phyloP scores from a whole-genome alignment of 768 basidiomycete species.

The Suillus subaureus region DNA sequence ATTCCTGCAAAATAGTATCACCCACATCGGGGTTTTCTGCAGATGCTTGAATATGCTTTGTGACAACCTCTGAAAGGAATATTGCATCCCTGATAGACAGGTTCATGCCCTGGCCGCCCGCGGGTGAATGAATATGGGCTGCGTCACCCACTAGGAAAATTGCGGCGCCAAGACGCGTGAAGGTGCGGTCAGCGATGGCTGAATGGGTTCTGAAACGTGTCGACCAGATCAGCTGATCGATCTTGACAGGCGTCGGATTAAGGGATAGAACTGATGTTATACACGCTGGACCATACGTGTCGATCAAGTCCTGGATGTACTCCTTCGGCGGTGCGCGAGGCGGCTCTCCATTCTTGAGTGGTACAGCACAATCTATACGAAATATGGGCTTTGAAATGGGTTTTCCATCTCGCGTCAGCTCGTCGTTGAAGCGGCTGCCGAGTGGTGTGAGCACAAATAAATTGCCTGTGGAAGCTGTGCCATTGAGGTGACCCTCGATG shows the following conservation, averaged over 20 bases:
- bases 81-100: conserved; percentile 59
- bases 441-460: conserved; percentile 38
- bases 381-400: conserved; percentile 23
- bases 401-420: conserved; percentile 1
- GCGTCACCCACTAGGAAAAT: conserved; percentile 40
- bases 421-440: conserved; percentile 16
- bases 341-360: conserved; percentile 29
- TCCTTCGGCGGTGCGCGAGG: conserved; percentile 21
- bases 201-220: conserved; percentile 44
- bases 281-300: neutral
- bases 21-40: conserved; percentile 10
- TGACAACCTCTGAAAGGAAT: conserved; percentile 44
- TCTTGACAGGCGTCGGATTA: conserved; percentile 29
- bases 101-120: conserved; percentile 61
- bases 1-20: conserved; percentile 38
- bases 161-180: conserved; percentile 25
- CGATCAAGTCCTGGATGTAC: conserved; percentile 2
- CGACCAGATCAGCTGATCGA: conserved; percentile 41
- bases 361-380: conserved; percentile 41
- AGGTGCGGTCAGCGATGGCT: conserved; percentile 41
- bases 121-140: conserved; percentile 55
- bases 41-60: conserved; percentile 32
- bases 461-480: conserved; percentile 26
- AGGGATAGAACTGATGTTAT: conserved; percentile 7
- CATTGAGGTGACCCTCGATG: conserved; percentile 18